These are phyloP conservation scores for Dacryopinax primogenitus DNA, from an alignment of 768 basidiomycete genomes.

Conservation along the genomic window DNA sequence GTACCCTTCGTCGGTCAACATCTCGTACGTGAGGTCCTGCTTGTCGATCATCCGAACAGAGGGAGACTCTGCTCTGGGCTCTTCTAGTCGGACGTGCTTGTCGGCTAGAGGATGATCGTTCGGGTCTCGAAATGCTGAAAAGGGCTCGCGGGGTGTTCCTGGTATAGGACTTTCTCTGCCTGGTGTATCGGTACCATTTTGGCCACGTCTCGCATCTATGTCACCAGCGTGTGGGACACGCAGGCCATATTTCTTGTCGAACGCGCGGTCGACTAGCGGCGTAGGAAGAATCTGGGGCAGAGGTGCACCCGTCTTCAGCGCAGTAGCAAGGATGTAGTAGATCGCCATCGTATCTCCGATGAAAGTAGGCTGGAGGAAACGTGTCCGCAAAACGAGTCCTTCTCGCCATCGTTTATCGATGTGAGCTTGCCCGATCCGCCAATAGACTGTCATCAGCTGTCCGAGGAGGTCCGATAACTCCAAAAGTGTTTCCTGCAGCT, in stretches of 20 bases:
- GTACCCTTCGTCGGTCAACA: background rate
- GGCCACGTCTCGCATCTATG: background rate
- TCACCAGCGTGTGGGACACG: background rate
- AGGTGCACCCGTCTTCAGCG: background rate
- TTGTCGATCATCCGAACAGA: background rate
- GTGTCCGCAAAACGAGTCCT: background rate
- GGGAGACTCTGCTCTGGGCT: background rate
- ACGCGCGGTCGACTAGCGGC: background rate
- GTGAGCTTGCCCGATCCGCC: background rate
- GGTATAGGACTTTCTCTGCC: background rate
- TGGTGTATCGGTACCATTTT: background rate
- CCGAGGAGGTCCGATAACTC: background rate
- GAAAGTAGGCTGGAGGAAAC: background rate
- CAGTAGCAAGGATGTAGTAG: background rate
- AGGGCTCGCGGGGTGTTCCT: background rate
- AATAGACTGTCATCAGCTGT: background rate
- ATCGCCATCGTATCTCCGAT: background rate
- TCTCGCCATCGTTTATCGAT: background rate
- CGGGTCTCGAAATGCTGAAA: background rate
- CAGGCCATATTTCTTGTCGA: background rate
- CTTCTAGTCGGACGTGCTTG: background rate
- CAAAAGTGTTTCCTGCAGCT: background rate
- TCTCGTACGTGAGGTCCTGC: conserved; percentile 2
- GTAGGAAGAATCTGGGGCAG: conserved; percentile 1
- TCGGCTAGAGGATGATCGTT: background rate